Percentiles rank a stretch among this genome's conserved stretches.
Conservation (phyloP, 2,329 filamentous ascomycete species). For the Arachnopeziza araneosa region DNA sequence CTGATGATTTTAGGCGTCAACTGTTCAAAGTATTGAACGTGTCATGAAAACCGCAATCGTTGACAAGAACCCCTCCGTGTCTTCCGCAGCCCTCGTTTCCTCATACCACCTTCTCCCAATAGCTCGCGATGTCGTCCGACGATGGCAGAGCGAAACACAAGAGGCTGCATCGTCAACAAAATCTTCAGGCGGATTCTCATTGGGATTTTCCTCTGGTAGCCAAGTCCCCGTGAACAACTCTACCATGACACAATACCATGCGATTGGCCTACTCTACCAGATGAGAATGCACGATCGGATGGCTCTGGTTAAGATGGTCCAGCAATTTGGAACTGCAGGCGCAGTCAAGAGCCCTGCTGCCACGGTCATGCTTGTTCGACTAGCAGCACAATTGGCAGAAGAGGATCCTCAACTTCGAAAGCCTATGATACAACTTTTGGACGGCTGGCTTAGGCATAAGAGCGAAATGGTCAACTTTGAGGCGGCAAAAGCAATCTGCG, state of each 20-base stretch:
- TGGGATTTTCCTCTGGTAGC: constrained; percentile 80
- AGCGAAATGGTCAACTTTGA: constrained; percentile 99
- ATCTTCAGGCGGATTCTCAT: constrained; percentile 80
- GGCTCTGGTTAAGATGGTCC: constrained; percentile 99
- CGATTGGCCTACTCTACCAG: constrained; percentile 93
- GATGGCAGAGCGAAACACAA: constrained; percentile 98
- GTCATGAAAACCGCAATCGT: constrained; percentile 99
- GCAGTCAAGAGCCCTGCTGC: constrained; percentile 94
- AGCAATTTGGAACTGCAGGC: constrained; percentile 89
- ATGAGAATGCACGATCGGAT: constrained; percentile 97
- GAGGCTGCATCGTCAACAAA: constrained; percentile 90
- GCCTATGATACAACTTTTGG: constrained; percentile 95
- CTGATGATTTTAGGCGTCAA: constrained; percentile 61
- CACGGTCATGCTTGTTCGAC: constrained; percentile 82
- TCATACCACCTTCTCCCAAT: constrained; percentile 97
- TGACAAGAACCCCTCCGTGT: constrained; percentile 96
- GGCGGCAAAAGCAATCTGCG: constrained; percentile 95
- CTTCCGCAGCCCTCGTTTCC: constrained; percentile 90
- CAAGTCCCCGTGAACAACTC: constrained; percentile 83
- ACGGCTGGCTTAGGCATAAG: constrained; percentile 96
- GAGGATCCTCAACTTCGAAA: constrained; percentile 84
- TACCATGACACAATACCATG: constrained; percentile 97
- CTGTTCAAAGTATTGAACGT: constrained; percentile 95
- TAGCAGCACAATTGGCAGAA: constrained; percentile 90
- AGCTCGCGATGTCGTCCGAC: constrained; percentile 86